A percentile compares a stretch with the other conserved stretches of the same genome.
Conservation (phyloP, 2,329 filamentous ascomycete genomes). For the Lachnellula cervina region DNA sequence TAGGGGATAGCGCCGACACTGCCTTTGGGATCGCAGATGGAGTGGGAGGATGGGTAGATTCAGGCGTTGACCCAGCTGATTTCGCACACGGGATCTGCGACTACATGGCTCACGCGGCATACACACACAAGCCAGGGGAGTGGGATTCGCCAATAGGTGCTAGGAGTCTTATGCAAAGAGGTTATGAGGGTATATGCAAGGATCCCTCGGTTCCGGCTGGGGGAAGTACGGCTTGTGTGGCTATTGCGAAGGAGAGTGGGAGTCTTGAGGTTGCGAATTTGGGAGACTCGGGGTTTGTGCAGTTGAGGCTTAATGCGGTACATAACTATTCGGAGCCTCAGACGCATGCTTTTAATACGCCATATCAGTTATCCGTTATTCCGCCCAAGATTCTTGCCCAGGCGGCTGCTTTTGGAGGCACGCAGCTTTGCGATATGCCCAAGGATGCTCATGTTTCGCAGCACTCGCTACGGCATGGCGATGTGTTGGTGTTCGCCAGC, state of each 20-base stretch:
- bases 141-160: slow-evolving; percentile 47
- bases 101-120: slow-evolving; percentile 79
- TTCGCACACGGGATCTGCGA: slow-evolving; percentile 93
- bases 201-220: slow-evolving; percentile 73
- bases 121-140: slow-evolving; percentile 25
- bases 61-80: slow-evolving; percentile 87
- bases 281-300: slow-evolving; percentile 89
- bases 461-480: slow-evolving; percentile 77
- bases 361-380: slow-evolving; percentile 87
- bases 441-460: slow-evolving; percentile 76
- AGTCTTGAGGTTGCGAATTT: slow-evolving; percentile 85
- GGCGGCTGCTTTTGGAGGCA: slow-evolving; percentile 77
- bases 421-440: slow-evolving; percentile 76
- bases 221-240: slow-evolving; percentile 90
- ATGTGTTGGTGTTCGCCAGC: slow-evolving; percentile 88
- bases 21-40: slow-evolving; percentile 91
- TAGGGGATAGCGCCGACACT: slow-evolving; percentile 67
- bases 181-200: slow-evolving; percentile 74
- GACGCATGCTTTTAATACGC: slow-evolving; percentile 96
- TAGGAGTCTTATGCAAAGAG: slow-evolving; percentile 69
- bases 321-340: slow-evolving; percentile 79
- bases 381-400: slow-evolving; percentile 75
- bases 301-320: slow-evolving; percentile 79
- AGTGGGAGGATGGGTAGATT: slow-evolving; percentile 91
- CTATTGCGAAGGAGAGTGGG: slow-evolving; percentile 67